These are phyloP conservation scores for Heliosperma pusillum DNA, from an alignment of 148 eudicot species.

Conservation along the genomic window DNA sequence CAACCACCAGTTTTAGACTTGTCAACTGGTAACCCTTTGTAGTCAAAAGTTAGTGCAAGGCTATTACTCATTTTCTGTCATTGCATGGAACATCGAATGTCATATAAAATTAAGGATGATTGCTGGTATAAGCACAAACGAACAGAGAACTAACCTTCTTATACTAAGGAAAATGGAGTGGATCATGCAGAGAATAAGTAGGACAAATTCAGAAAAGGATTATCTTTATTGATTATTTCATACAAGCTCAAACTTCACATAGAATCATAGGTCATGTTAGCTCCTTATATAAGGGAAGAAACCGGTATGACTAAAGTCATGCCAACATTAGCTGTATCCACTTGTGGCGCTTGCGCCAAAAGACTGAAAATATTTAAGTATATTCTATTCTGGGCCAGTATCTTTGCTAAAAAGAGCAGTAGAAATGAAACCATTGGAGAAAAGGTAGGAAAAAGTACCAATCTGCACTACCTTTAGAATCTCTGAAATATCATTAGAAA, in stretches of 20 bases:
- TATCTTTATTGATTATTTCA: neutral
- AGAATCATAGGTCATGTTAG: neutral
- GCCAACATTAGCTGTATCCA: slow-evolving; percentile 7
- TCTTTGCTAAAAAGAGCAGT: slow-evolving; percentile 5
- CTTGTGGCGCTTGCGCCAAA: slow-evolving; percentile 11
- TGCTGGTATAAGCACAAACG: neutral
- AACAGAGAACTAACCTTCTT: slow-evolving; percentile 8
- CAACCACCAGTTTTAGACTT: slow-evolving; percentile 75
- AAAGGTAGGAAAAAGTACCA: slow-evolving; percentile 11
- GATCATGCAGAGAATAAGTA: neutral
- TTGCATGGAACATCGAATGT: slow-evolving; percentile 18
- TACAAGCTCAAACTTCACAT: slow-evolving; percentile 7
- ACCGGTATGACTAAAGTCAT: slow-evolving; percentile 10
- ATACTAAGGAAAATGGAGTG: neutral
- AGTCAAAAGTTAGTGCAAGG: slow-evolving; percentile 52
- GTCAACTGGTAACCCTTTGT: slow-evolving; percentile 60
- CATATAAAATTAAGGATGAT: neutral
- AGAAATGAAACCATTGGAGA: slow-evolving; percentile 11
- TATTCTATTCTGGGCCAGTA: slow-evolving; percentile 5
- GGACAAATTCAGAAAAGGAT: neutral
- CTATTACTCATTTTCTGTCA: slow-evolving; percentile 39
- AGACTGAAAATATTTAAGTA: slow-evolving; percentile 17
- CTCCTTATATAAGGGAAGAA: slow-evolving; percentile 20
- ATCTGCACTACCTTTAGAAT: slow-evolving; percentile 2
- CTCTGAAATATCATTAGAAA: neutral